phyloP scores from a whole-genome alignment of 2,329 filamentous ascomycete genomes.

The Botrytis porri region DNA sequence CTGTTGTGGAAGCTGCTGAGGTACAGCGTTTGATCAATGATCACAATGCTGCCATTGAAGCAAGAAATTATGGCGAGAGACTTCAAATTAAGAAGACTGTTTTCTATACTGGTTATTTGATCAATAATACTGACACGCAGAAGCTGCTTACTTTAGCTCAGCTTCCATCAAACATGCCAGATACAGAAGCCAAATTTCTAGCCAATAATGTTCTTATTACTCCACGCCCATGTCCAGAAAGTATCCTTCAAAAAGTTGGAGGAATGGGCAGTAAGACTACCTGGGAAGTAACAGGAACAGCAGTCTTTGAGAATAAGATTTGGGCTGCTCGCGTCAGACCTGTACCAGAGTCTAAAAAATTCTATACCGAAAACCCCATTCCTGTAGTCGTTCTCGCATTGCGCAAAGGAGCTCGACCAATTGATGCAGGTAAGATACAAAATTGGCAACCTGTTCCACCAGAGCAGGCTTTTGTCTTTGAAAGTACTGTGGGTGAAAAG shows the following conservation, averaged over 20 bases:
- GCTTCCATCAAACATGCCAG: constrained; percentile 58
- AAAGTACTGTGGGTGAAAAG: constrained; percentile 84
- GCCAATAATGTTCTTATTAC: constrained; percentile 91
- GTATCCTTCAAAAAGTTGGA: constrained; percentile 77
- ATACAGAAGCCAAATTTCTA: constrained; percentile 73
- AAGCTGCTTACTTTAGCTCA: constrained; percentile 68
- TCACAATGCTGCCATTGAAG: constrained; percentile 65
- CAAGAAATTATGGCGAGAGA: constrained; percentile 42
- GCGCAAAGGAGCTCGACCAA: constrained; percentile 69
- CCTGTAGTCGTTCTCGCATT: constrained; percentile 83
- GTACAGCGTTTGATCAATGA: constrained; percentile 86
- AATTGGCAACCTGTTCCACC: constrained; percentile 76
- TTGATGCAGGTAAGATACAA: constrained; percentile 77
- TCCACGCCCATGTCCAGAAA: constrained; percentile 67
- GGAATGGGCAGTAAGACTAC: constrained; percentile 79
- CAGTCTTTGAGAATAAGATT: constrained; percentile 71
- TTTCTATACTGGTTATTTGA: constrained; percentile 89
- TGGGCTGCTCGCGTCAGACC: constrained; percentile 84
- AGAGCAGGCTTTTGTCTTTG: constrained; percentile 72
- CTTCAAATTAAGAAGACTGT: constrained; percentile 81
- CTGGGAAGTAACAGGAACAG: constrained; percentile 80
- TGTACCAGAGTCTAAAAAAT: constrained; percentile 61
- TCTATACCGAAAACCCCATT: constrained; percentile 74
- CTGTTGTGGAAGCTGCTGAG: constrained; percentile 74
- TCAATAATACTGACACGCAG: constrained; percentile 68